These are phyloP conservation scores for Arctium lappa DNA, from an alignment of 129 eudicot genomes.

Conservation along the genomic window DNA sequence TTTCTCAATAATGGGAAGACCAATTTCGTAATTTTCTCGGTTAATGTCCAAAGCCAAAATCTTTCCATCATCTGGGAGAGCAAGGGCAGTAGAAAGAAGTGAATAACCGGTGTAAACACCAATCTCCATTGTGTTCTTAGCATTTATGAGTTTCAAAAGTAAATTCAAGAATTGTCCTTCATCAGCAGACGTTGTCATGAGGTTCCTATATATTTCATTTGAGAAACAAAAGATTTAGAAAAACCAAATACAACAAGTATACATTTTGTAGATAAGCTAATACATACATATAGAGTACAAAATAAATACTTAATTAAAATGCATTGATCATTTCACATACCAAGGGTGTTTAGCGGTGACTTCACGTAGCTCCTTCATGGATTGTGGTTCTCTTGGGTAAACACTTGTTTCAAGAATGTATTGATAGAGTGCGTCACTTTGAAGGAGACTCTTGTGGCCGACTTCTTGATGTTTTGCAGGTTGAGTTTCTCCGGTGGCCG, in stretches of 20 bases:
- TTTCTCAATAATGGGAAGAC: constrained; percentile 31
- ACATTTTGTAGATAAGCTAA: no score
- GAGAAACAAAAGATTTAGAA: neutral
- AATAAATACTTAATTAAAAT: no score
- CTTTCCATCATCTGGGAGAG: constrained; percentile 55
- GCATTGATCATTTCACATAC: neutral
- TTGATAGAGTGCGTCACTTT: constrained; percentile 58
- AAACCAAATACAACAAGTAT: neutral
- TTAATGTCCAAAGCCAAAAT: constrained; percentile 34
- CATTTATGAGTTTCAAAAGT: constrained; percentile 47
- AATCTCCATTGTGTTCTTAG: constrained; percentile 53
- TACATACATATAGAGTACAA: no score
- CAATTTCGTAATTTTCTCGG: constrained; percentile 29
- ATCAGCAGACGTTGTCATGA: constrained; percentile 56
- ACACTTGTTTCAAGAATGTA: constrained; percentile 61
- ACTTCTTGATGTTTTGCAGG: constrained; percentile 48
- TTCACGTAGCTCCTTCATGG: constrained; percentile 60
- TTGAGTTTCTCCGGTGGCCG: constrained; percentile 26
- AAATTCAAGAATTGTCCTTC: constrained; percentile 56
- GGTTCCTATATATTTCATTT: constrained; percentile 28
- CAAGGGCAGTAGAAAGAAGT: constrained; percentile 52
- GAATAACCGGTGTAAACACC: constrained; percentile 59
- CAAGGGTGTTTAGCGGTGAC: constrained; percentile 57
- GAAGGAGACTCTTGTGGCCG: constrained; percentile 60
- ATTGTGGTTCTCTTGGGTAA: constrained; percentile 53